These are phyloP conservation scores for Circinella umbellata DNA, from an alignment of 371 early-diverging fungal genomes.

Conservation along the genomic window DNA sequence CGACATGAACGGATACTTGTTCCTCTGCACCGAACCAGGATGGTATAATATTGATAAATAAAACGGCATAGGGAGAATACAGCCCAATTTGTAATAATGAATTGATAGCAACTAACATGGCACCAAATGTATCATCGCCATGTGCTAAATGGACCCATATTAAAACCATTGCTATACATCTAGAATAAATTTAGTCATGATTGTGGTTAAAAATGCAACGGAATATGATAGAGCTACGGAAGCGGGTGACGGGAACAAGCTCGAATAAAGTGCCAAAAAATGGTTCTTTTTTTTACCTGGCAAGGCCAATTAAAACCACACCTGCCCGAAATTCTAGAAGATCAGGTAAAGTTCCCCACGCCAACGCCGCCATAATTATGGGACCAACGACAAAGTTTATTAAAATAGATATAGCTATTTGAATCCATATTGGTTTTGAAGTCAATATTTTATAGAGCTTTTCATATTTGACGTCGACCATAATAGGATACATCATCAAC, in stretches of 20 bases:
- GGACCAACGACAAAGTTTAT: conserved; percentile 77
- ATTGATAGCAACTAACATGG: conserved; percentile 73
- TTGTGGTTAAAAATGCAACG: not conserved
- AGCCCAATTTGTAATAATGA: conserved; percentile 70
- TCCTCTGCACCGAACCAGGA: conserved; percentile 46
- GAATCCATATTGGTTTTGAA: conserved; percentile 40
- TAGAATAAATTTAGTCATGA: not conserved
- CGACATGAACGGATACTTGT: conserved; percentile 38
- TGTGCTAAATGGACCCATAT: conserved; percentile 76
- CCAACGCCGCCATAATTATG: conserved; percentile 72
- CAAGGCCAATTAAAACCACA: conserved; percentile 73
- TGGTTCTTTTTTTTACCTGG: too few relatives aligned
- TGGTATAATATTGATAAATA: conserved; percentile 60
- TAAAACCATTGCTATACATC: conserved; percentile 82
- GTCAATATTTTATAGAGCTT: conserved; percentile 41
- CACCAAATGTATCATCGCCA: conserved; percentile 70
- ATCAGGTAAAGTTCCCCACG: conserved; percentile 76
- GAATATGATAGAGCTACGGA: too few relatives aligned
- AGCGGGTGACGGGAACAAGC: too few relatives aligned
- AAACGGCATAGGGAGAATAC: conserved; percentile 63
- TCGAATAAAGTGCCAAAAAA: too few relatives aligned
- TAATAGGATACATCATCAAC: conserved; percentile 77
- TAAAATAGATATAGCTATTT: conserved; percentile 59
- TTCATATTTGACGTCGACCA: conserved; percentile 71
- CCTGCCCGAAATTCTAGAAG: conserved; percentile 71